phyloP scores from a whole-genome alignment of 1,139 yeast genomes.

The Kurtzmaniella quercitrusa region DNA sequence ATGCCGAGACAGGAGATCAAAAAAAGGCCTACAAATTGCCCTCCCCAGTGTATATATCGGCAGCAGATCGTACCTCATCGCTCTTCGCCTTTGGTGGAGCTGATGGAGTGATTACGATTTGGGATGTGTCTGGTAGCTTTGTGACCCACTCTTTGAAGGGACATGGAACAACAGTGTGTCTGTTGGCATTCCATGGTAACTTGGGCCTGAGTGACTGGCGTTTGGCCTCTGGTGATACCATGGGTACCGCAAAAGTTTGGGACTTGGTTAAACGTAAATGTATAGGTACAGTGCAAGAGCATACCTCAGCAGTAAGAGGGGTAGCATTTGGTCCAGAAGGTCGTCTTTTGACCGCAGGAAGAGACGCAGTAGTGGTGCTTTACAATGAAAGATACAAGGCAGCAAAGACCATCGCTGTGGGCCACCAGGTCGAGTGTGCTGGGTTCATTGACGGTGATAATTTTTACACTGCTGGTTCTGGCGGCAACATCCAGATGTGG shows the following conservation, averaged over 20 bases:
- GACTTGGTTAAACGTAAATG: conserved; percentile 80
- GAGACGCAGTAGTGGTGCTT: conserved; percentile 75
- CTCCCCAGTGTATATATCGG: conserved; percentile 78
- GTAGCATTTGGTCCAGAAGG: conserved; percentile 59
- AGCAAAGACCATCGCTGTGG: conserved; percentile 63
- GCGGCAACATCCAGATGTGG: conserved; percentile 64
- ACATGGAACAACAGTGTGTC: conserved; percentile 89
- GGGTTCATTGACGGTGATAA: conserved; percentile 51
- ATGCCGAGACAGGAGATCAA: conserved; percentile 40
- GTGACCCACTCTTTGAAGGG: conserved; percentile 90
- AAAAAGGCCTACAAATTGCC: conserved; percentile 55
- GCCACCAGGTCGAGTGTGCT: conserved; percentile 76
- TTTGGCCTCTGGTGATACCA: conserved; percentile 82
- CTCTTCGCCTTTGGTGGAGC: conserved; percentile 92
- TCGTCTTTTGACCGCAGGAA: conserved; percentile 73
- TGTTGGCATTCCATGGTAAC: conserved; percentile 71
- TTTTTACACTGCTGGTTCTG: conserved; percentile 80
- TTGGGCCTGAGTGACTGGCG: conserved; percentile 70
- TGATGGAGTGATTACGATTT: conserved; percentile 87
- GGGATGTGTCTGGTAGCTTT: conserved; percentile 87
- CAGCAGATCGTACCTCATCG: conserved; percentile 76
- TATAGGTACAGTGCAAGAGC: conserved; percentile 62
- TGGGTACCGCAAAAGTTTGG: conserved; percentile 86
- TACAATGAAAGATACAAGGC: conserved; percentile 58
- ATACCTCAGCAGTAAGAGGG: conserved; percentile 83